Evolutionary conservation across 768 basidiomycete species (phyloP).

Genomic region (Atractiella rhizophila): DNA sequence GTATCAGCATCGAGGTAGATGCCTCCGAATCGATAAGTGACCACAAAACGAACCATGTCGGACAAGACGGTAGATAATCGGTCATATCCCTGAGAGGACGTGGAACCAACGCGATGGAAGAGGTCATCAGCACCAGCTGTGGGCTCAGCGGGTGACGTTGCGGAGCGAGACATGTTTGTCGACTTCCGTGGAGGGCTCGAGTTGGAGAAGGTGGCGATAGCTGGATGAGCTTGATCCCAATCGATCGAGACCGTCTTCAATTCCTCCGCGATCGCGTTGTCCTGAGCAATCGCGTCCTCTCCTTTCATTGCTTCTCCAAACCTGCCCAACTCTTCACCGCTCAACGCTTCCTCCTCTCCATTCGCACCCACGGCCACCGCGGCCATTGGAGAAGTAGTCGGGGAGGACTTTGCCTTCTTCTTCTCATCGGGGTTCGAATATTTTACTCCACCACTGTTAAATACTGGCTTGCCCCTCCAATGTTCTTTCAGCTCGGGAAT

Average conservation of each 20-base stretch:
- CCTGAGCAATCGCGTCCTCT: constrained; percentile 10
- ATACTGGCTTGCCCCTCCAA: constrained; percentile 58
- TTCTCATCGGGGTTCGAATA: too few relatives aligned
- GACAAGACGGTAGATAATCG: constrained; percentile 75
- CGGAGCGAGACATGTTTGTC: constrained; percentile 9
- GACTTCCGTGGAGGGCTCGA: background rate
- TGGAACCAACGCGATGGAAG: constrained; percentile 64
- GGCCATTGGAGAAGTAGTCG: background rate
- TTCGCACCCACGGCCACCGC: constrained; percentile 5
- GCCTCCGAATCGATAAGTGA: constrained; percentile 90
- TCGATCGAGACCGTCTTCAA: constrained; percentile 26
- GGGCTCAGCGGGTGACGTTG: too few relatives aligned
- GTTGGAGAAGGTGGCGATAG: constrained; percentile 1
- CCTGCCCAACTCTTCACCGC: constrained; percentile 7
- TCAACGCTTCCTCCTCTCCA: background rate
- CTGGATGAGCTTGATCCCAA: constrained; percentile 1
- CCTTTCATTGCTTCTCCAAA: constrained; percentile 4
- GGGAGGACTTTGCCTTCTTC: background rate
- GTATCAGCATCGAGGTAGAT: constrained; percentile 95
- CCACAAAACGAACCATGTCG: constrained; percentile 87
- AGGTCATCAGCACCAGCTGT: constrained; percentile 28
- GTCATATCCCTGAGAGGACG: constrained; percentile 66
- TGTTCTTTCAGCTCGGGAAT: constrained; percentile 68
- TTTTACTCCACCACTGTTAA: constrained; percentile 63
- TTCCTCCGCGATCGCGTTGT: constrained; percentile 17